Evolutionary conservation across 2,329 filamentous ascomycete genomes (phyloP), one percentile per base, ranked within the genome.

Genomic region (Fusarium fujikuroi): DNA sequence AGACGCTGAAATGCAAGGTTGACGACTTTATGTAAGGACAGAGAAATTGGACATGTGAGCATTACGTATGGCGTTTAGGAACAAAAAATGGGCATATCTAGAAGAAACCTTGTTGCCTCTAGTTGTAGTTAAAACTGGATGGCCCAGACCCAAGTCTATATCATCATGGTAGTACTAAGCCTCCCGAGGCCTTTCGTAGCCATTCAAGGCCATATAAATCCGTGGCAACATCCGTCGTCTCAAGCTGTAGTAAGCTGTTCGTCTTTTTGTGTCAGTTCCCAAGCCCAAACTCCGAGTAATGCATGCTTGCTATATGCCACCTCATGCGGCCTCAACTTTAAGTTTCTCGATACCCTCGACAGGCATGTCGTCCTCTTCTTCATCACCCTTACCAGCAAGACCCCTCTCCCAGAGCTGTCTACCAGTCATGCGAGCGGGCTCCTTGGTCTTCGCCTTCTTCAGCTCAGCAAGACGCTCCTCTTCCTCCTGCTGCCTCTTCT

Each of bases 391-490:
- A 53, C 89, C 87, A 57, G 84, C 92, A 77, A 95, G 81, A 34
- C 93, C 93, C 57, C 87, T 87, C 85, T 95, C 92, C 92, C 93
- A 95, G 42, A 95, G 85, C 79, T 95, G 92, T 78, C 85, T 91
- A 23, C 93, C 93, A 2, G 93, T 92, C 74, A 95, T 82, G 79
- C 87, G 91, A 43, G 91, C 88, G 21, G 93, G 90, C 69, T 93
- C 93, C 86, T 94, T 96, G 67, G 90, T 87, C 78, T 86, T 92
- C 23, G 91, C 90, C 84, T 94, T 92, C 83, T 93, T 95, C 84
- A 94, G 89, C 84, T 97, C 95, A 56, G 95, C 94, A 39, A 91
- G 86, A 72, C 93, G 90, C 76, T 95, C 93, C 73, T 95, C 94
- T 81, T 93, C 92, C 77, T 91, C 88, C 75, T 84, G 87, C 75